Conservation (phyloP, 2,329 filamentous ascomycete genomes). For the Ceratocystiopsis minuta region DNA sequence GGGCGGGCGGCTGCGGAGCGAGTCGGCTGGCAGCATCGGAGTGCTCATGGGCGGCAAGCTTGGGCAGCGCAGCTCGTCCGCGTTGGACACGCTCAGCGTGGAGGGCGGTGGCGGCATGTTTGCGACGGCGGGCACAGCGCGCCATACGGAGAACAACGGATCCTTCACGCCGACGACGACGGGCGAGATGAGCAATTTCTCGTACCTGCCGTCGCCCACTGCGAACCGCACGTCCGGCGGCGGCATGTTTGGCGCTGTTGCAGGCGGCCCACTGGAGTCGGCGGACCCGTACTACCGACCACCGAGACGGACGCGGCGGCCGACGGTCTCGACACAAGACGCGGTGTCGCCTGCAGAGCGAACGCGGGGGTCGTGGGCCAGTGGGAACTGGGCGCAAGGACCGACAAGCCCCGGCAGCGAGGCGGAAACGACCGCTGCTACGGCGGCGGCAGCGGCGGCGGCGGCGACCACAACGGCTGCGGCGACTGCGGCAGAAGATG, state of each 20-base stretch:
- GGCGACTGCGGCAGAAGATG: no score
- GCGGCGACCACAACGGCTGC: background rate
- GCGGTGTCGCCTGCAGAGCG: constrained; percentile 28
- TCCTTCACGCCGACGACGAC: constrained; percentile 57
- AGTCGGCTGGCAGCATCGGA: constrained; percentile 41
- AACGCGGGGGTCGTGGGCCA: constrained; percentile 19
- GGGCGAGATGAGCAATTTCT: constrained; percentile 48
- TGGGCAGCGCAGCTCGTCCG: constrained; percentile 35
- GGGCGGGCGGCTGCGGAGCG: constrained; percentile 37
- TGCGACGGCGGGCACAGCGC: constrained; percentile 19
- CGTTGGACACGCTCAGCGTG: constrained; percentile 30
- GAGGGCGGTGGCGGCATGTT: constrained; percentile 22
- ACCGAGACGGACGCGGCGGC: constrained; percentile 42
- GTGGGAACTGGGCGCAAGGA: constrained; percentile 18
- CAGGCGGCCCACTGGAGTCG: constrained; percentile 23
- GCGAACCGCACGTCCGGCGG: constrained; percentile 15
- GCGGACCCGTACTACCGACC: constrained; percentile 79
- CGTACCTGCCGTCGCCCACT: constrained; percentile 45
- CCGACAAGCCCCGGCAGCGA: background rate
- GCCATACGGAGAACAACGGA: constrained; percentile 38
- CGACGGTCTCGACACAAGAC: constrained; percentile 21
- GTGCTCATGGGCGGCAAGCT: constrained; percentile 24
- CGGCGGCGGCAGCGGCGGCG: background rate
- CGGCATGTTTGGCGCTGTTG: constrained; percentile 14
- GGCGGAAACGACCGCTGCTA: constrained; percentile 18